Percentiles rank a stretch among this genome's conserved stretches.
Conservation (phyloP, 2,329 filamentous ascomycete genomes). For the Grosmannia penicillata region DNA sequence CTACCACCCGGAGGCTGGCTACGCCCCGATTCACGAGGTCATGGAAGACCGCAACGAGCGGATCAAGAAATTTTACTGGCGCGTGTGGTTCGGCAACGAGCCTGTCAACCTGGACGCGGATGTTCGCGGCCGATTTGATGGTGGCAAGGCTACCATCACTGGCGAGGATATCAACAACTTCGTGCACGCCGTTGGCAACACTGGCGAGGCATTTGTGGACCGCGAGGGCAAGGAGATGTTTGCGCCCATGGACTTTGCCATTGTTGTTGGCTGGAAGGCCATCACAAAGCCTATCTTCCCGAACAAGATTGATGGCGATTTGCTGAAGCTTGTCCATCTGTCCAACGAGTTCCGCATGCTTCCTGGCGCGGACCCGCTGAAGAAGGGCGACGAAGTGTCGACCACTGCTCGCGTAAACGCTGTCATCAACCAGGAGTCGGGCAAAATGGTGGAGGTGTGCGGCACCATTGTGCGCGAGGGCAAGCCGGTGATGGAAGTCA, state of each 20-base stretch:
- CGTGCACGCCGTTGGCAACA: slow-evolving; percentile 97
- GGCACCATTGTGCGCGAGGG: slow-evolving; percentile 82
- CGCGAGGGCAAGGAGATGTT: slow-evolving; percentile 86
- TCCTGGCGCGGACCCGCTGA: slow-evolving; percentile 82
- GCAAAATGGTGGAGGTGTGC: slow-evolving; percentile 99
- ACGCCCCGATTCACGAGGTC: slow-evolving; percentile 92
- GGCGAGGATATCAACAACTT: slow-evolving; percentile 94
- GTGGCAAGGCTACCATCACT: slow-evolving; percentile 75
- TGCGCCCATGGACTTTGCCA: slow-evolving; percentile 97
- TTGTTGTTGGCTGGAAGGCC: slow-evolving; percentile 97
- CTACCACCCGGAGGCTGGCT: slow-evolving; percentile 90
- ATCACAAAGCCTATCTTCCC: slow-evolving; percentile 99
- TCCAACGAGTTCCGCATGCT: slow-evolving; percentile 99
- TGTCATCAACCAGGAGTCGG: slow-evolving; percentile 93
- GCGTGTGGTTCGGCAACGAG: slow-evolving; percentile 89
- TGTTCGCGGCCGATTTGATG: slow-evolving; percentile 79
- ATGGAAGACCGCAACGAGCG: slow-evolving; percentile 94
- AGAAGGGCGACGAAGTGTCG: slow-evolving; percentile 85
- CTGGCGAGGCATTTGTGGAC: slow-evolving; percentile 92
- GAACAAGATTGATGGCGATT: slow-evolving; percentile 84
- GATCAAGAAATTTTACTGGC: slow-evolving; percentile 99
- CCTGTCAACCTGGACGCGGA: slow-evolving; percentile 67
- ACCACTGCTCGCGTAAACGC: slow-evolving; percentile 95
- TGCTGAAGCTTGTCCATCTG: slow-evolving; percentile 89
- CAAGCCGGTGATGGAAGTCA: slow-evolving; percentile 90